A percentile compares a stretch with the other conserved stretches of the same genome.
These are phyloP conservation scores for Barbarea vulgaris DNA, from an alignment of 345 rosid genomes.

Conservation along the genomic window DNA sequence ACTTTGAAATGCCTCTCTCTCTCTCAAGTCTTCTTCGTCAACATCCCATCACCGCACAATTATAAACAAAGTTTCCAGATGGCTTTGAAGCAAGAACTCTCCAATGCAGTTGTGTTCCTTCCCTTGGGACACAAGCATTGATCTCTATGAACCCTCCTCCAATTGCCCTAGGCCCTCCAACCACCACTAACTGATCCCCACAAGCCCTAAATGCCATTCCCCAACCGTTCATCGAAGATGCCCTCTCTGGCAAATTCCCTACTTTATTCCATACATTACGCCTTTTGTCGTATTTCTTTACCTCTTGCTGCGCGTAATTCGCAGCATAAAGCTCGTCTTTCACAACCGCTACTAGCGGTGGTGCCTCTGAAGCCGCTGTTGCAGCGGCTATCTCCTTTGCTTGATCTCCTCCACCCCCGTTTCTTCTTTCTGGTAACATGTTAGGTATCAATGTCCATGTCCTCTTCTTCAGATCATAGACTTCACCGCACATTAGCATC, in stretches of 20 bases:
- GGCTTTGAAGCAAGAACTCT: conserved; percentile 59
- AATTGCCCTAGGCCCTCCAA: conserved; percentile 60
- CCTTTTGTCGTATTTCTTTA: conserved; percentile 61
- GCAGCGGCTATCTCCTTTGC: background rate
- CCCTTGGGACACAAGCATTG: conserved; percentile 72
- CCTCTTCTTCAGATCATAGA: conserved; percentile 56
- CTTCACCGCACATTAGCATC: conserved; percentile 60
- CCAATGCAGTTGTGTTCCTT: conserved; percentile 51
- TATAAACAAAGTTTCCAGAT: conserved; percentile 66
- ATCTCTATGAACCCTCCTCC: conserved; percentile 63
- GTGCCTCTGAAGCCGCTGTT: conserved; percentile 54
- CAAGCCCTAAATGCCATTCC: conserved; percentile 88
- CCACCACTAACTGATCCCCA: conserved; percentile 65
- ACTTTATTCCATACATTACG: conserved; percentile 56
- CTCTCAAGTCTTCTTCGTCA: conserved; percentile 42
- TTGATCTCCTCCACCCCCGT: conserved; percentile 28
- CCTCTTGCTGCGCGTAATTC: conserved; percentile 49
- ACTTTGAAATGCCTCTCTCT: conserved; percentile 30
- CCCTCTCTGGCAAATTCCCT: conserved; percentile 61
- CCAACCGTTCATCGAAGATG: conserved; percentile 74
- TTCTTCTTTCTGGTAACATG: conserved; percentile 57
- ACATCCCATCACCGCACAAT: conserved; percentile 91
- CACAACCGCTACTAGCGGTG: conserved; percentile 80
- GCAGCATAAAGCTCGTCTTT: conserved; percentile 76
- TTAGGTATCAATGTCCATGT: conserved; percentile 63